phyloP scores from a whole-genome alignment of 2,329 filamentous ascomycete species.

The Apiospora rasikravindrae region DNA sequence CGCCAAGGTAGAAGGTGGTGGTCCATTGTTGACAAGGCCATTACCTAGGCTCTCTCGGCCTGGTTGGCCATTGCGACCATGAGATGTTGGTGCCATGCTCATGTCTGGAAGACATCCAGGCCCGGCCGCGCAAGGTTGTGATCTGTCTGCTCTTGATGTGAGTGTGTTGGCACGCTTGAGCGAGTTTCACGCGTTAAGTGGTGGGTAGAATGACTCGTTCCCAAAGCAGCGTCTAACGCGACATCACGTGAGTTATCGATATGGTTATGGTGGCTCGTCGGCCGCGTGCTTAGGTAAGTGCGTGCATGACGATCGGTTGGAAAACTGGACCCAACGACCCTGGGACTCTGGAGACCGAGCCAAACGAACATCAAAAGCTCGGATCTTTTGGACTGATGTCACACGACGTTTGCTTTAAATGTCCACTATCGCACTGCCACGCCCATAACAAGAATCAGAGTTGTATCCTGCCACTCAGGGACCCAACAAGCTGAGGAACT shows the following conservation, averaged over 20 bases:
- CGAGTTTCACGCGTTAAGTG: slow-evolving; percentile 10
- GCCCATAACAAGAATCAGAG: neutral
- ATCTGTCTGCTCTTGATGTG: neutral
- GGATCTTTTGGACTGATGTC: slow-evolving; percentile 11
- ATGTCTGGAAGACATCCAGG: neutral
- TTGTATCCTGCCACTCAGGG: neutral
- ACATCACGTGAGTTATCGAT: neutral
- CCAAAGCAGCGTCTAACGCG: neutral
- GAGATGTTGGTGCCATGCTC: slow-evolving; percentile 38
- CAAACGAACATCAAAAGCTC: neutral
- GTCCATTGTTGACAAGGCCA: slow-evolving; percentile 34
- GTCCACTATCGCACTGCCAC: neutral
- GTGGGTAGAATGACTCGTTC: neutral
- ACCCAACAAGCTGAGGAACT: neutral
- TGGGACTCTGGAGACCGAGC: neutral
- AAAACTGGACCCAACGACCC: neutral
- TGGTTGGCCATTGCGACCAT: slow-evolving; percentile 34
- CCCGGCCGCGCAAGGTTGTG: neutral
- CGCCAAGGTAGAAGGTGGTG: slow-evolving; percentile 81
- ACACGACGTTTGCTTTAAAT: neutral
- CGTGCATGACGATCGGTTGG: neutral
- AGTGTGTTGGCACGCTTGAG: neutral
- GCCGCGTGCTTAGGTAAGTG: neutral
- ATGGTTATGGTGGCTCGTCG: too few relatives aligned
- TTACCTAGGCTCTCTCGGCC: slow-evolving; percentile 33